Evolutionary conservation across 2,329 filamentous ascomycete genomes (phyloP).

Genomic region (Pestalotiopsis sp.): DNA sequence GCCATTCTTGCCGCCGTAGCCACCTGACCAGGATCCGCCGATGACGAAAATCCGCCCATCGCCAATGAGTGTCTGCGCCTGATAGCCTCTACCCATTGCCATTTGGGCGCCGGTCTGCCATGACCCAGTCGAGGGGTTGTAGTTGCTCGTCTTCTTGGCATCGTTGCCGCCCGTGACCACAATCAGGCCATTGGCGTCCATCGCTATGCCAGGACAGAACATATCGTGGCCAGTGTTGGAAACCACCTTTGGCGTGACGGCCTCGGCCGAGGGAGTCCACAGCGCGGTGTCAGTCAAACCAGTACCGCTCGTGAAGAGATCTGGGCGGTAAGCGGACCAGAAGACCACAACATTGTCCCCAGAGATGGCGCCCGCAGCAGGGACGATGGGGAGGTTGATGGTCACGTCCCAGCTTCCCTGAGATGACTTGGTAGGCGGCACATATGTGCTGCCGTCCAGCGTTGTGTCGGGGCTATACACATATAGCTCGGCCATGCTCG

Average conservation of each 20-base stretch:
- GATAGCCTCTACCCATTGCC: conserved; percentile 52
- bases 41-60: conserved; percentile 60
- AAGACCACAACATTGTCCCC: conserved; percentile 25
- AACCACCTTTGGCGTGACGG: conserved; percentile 31
- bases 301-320: conserved; percentile 18
- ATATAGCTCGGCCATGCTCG: conserved; percentile 34
- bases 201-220: conserved; percentile 58
- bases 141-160: conserved; percentile 49
- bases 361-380: conserved; percentile 32
- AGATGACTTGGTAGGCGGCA: conserved; percentile 19
- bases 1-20: conserved; percentile 51
- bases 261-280: conserved; percentile 22
- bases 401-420: conserved; percentile 35
- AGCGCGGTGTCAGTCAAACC: conserved; percentile 21
- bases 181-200: conserved; percentile 48
- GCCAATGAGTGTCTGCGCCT: conserved; percentile 49
- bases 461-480: conserved; percentile 26
- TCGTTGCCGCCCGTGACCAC: conserved; percentile 57
- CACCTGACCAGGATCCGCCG: conserved; percentile 58
- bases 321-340: conserved; percentile 24
- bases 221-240: conserved; percentile 52
- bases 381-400: conserved; percentile 37
- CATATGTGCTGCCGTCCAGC: conserved; percentile 16
- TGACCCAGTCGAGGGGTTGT: conserved; percentile 35
- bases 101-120: conserved; percentile 45